Conservation (phyloP, 768 basidiomycete genomes). For the Tricholoma terreum region DNA sequence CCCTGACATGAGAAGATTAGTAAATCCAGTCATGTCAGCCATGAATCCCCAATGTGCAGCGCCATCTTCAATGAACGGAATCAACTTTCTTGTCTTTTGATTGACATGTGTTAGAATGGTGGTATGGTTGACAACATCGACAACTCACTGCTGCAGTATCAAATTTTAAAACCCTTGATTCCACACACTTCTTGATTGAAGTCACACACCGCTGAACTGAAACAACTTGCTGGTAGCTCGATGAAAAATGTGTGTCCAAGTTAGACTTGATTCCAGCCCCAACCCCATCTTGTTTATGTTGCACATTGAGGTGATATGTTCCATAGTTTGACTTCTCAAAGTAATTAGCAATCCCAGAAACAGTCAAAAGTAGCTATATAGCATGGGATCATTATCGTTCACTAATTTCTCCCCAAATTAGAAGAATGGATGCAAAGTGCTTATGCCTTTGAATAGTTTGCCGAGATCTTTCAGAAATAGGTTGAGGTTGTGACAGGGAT, state of each 20-base stretch:
- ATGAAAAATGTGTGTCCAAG: slow-evolving; percentile 24
- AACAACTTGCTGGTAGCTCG: slow-evolving; percentile 19
- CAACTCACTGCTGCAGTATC: slow-evolving; percentile 21
- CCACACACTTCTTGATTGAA: slow-evolving; percentile 17
- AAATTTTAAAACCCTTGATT: slow-evolving; percentile 15
- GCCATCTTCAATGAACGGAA: slow-evolving; percentile 16
- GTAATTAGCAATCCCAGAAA: slow-evolving; percentile 23
- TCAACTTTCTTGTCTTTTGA: slow-evolving; percentile 18
- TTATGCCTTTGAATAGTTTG: slow-evolving; percentile 25
- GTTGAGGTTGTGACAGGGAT: slow-evolving; percentile 27
- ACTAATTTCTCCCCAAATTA: too few species aligned
- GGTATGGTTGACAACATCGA: neutral
- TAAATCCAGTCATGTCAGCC: slow-evolving; percentile 12
- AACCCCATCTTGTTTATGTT: slow-evolving; percentile 16
- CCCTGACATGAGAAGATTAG: slow-evolving; percentile 12
- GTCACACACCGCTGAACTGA: slow-evolving; percentile 22
- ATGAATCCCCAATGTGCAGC: slow-evolving; percentile 14
- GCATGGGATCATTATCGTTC: neutral
- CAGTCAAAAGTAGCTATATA: slow-evolving; percentile 16
- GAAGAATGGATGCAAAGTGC: too few species aligned
- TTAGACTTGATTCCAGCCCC: slow-evolving; percentile 19
- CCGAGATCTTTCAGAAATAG: slow-evolving; percentile 27
- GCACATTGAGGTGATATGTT: slow-evolving; percentile 15
- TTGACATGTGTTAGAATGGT: neutral
- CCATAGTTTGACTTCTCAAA: slow-evolving; percentile 28